These are phyloP conservation scores for Boeremia exigua DNA, from an alignment of 2,329 filamentous ascomycete genomes.

Conservation along the genomic window DNA sequence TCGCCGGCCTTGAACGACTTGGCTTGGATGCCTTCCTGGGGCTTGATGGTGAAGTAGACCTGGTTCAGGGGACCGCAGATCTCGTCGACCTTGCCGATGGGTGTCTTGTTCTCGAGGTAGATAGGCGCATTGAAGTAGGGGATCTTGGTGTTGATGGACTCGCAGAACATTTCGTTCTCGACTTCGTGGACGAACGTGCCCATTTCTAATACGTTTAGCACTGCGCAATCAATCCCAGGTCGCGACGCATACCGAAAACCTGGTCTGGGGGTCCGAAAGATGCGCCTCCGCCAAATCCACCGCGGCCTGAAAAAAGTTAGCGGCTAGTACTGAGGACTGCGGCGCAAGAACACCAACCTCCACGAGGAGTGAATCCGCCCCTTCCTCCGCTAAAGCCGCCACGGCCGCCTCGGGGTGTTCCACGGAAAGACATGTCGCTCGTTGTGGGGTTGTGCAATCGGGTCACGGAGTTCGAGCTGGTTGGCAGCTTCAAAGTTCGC, in stretches of 20 bases:
- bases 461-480: slow-evolving; percentile 34
- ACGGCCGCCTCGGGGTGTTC: slow-evolving; percentile 47
- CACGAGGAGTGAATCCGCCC: slow-evolving; percentile 58
- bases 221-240: neutral
- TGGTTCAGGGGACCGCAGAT: slow-evolving; percentile 97
- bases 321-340: slow-evolving; percentile 30
- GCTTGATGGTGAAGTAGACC: slow-evolving; percentile 98
- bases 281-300: slow-evolving; percentile 43
- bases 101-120: slow-evolving; percentile 98
- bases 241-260: slow-evolving; percentile 47
- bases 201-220: slow-evolving; percentile 70
- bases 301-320: slow-evolving; percentile 46
- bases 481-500: slow-evolving; percentile 21
- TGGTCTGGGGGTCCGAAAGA: slow-evolving; percentile 53
- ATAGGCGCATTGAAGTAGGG: slow-evolving; percentile 99
- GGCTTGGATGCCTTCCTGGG: slow-evolving; percentile 93
- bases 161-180: slow-evolving; percentile 98
- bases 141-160: slow-evolving; percentile 92
- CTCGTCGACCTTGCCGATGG: slow-evolving; percentile 97
- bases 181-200: slow-evolving; percentile 91
- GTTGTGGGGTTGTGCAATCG: slow-evolving; percentile 34
- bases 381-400: slow-evolving; percentile 57
- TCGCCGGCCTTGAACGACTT: slow-evolving; percentile 94
- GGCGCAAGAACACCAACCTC: slow-evolving; percentile 47
- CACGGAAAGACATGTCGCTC: slow-evolving; percentile 68